Base-by-base conservation (phyloP, 202 grass and related monocot genomes). In the Dendrocalamus latiflorus region DNA sequence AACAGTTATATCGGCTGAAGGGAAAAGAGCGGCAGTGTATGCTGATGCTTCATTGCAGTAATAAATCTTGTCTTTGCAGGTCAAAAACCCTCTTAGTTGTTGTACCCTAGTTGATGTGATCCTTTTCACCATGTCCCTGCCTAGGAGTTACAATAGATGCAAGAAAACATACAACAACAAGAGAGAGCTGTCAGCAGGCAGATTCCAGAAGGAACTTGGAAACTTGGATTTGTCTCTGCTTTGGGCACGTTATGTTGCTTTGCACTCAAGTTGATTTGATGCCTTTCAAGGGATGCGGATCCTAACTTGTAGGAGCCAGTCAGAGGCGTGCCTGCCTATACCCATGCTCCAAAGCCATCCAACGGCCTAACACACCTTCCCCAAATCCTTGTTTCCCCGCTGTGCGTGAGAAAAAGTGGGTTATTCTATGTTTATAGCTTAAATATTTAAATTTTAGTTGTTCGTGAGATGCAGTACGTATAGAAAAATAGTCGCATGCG, bases 241-340 rank as follows among this genome's bases (percentile, higher is more conserved):
- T 60, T 72, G 24, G 58, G 49, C 15, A 44, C 54, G 81, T 72
- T 47, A 42, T 71, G 48, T 72, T 77, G 24, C 45, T 81, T 57
- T 77, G 77, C 78, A 85, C 72, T 82, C 83, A 59, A 82, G 66
- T 30, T 82, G 47, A 61, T 68, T 78, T 45, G 68, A 77, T 76
- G 64, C 20, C 65, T 81, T 61, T 70, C 14, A 39, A 8, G 38
- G 33, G 33, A 34, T 34, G 33, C 33, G 33, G 33, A 34, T 34
- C 33, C 33, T 34, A 4, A 5, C 33, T 34, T 34, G 33, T 0
- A 34, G 4, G 33, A 34, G 33, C 33, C 33, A 30, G 28, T 30
- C 28, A 30, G 28, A 30, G 28, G 28, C 28, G 28, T 30, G 28
- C 28, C 28, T 30, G 28, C 28, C 28, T 30, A 30, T 30, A 30